These are phyloP conservation scores for Aulographum hederae DNA, from an alignment of 2,329 filamentous ascomycete species.

Conservation along the genomic window DNA sequence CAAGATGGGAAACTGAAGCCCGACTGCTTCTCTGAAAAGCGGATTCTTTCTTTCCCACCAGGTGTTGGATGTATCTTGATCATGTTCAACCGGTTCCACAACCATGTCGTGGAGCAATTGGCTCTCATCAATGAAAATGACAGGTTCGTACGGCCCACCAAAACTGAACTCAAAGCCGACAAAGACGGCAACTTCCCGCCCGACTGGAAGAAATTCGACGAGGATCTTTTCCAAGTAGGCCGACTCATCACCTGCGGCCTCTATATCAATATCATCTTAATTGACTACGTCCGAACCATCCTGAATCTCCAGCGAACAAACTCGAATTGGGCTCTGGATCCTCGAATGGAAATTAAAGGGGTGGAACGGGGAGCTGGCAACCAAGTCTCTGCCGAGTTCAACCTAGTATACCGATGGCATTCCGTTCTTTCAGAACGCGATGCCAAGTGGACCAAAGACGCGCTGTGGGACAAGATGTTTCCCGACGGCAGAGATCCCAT, in stretches of 20 bases:
- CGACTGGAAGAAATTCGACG: conserved; percentile 22
- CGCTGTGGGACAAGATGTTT: conserved; percentile 22
- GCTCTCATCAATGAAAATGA: conserved; percentile 72
- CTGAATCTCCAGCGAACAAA: conserved; percentile 46
- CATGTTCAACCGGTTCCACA: conserved; percentile 63
- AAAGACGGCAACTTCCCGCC: too few species aligned
- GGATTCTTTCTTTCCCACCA: conserved; percentile 46
- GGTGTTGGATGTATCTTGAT: conserved; percentile 51
- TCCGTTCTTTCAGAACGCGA: conserved; percentile 59
- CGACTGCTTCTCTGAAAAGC: conserved; percentile 49
- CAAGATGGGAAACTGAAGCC: conserved; percentile 51
- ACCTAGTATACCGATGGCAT: conserved; percentile 77
- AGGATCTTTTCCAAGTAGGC: conserved; percentile 33
- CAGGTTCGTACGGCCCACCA: conserved; percentile 49
- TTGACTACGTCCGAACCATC: conserved; percentile 35
- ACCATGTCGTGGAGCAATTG: conserved; percentile 62
- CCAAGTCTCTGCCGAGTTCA: conserved; percentile 75
- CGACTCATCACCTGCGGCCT: conserved; percentile 33
- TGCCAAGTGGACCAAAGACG: conserved; percentile 63
- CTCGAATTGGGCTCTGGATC: conserved; percentile 67
- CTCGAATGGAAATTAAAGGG: conserved; percentile 43
- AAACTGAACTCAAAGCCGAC: conserved; percentile 15
- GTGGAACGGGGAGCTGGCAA: conserved; percentile 61
- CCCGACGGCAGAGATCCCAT: conserved; percentile 31
- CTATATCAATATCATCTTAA: conserved; percentile 34